Percentiles rank a stretch among this genome's conserved stretches.
Evolutionary conservation across 2,329 filamentous ascomycete species (phyloP).

Genomic region (Penicillium sp.): DNA sequence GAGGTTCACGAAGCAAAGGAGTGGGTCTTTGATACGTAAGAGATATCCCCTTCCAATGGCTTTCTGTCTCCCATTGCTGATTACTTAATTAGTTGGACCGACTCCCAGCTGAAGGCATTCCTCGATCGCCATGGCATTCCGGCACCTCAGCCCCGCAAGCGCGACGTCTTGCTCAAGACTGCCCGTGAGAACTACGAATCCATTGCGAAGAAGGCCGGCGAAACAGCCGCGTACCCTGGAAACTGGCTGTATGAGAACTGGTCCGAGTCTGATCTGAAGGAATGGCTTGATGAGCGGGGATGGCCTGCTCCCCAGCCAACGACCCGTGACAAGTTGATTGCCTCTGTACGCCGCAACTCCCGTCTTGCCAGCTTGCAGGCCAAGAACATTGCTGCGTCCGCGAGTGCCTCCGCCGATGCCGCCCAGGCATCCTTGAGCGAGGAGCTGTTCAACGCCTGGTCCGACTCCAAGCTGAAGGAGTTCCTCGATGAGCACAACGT

Average conservation of each 20-base stretch:
- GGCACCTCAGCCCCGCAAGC: slow-evolving; percentile 81
- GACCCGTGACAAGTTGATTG: slow-evolving; percentile 83
- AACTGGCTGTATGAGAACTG: slow-evolving; percentile 92
- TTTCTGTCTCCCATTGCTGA: background rate
- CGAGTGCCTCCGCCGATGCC: slow-evolving; percentile 65
- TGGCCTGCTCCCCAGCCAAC: slow-evolving; percentile 82
- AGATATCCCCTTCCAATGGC: background rate
- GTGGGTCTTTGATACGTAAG: slow-evolving; percentile 86
- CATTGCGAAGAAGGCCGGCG: slow-evolving; percentile 71
- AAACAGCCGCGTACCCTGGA: slow-evolving; percentile 83
- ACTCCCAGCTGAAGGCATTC: slow-evolving; percentile 91
- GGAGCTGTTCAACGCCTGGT: slow-evolving; percentile 85
- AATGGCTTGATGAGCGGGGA: slow-evolving; percentile 87
- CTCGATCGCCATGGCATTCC: slow-evolving; percentile 86
- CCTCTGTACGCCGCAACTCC: slow-evolving; percentile 86
- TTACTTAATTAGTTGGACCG: slow-evolving; percentile 68
- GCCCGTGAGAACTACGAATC: slow-evolving; percentile 79
- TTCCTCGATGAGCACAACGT: slow-evolving; percentile 92
- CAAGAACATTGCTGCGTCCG: slow-evolving; percentile 62
- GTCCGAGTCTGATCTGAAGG: slow-evolving; percentile 91
- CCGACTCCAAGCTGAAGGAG: slow-evolving; percentile 84
- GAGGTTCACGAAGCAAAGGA: slow-evolving; percentile 74
- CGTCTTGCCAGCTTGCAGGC: slow-evolving; percentile 72
- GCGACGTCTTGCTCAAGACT: slow-evolving; percentile 77
- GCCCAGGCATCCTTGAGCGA: slow-evolving; percentile 78